A percentile compares a stretch with the other conserved stretches of the same genome.
Evolutionary conservation across 805 yeast genomes (phyloP).

Genomic region (Pichia cephalocereana): DNA sequence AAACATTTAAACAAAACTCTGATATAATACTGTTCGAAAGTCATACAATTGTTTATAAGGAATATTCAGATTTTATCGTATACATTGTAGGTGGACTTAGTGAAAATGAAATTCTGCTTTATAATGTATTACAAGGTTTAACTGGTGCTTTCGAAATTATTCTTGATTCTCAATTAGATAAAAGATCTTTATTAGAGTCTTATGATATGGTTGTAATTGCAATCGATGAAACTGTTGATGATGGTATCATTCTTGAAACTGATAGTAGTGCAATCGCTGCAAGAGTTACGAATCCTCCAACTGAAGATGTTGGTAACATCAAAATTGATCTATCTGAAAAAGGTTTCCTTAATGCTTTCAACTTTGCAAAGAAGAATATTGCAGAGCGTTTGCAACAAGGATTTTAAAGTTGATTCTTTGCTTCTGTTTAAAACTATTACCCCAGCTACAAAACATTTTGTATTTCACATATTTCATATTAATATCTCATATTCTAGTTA

Average conservation of each 20-base stretch:
- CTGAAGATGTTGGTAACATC: constrained; percentile 50
- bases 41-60: constrained; percentile 79
- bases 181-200: constrained; percentile 64
- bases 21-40: constrained; percentile 76
- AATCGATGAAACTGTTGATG: constrained; percentile 87
- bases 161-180: constrained; percentile 64
- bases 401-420: constrained; percentile 13
- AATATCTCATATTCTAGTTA: too few relatives aligned
- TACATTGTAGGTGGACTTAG: constrained; percentile 64
- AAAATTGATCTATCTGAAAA: constrained; percentile 62
- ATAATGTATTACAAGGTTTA: constrained; percentile 66
- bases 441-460: too few relatives aligned
- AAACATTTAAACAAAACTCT: constrained; percentile 71
- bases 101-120: constrained; percentile 80
- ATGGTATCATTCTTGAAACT: constrained; percentile 85
- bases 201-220: constrained; percentile 82
- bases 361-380: constrained; percentile 70
- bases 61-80: constrained; percentile 64
- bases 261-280: constrained; percentile 82
- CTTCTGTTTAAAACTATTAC: too few relatives aligned
- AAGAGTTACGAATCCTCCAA: constrained; percentile 83
- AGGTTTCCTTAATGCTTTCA: constrained; percentile 76
- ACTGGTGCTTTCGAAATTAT: constrained; percentile 75
- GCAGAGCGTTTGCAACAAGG: constrained; percentile 34
- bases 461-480: too few relatives aligned